Percentiles rank a stretch among this genome's conserved stretches.
Conservation (phyloP, 1,284 basidiomycete genomes). For the Melampsora americana region DNA sequence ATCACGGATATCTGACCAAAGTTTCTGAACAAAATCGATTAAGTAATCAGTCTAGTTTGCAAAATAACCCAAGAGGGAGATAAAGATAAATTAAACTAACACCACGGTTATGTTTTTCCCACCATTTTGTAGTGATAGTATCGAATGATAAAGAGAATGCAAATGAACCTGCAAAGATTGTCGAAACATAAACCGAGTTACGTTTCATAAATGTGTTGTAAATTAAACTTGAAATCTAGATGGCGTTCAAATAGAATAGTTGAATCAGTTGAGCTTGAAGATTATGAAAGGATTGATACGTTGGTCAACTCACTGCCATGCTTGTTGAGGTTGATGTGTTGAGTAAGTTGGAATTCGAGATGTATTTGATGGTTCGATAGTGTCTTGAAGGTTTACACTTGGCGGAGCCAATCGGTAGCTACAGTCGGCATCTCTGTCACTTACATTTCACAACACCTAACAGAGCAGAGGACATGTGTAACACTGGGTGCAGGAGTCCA, state of each 20-base stretch:
- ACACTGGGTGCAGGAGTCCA: too few relatives aligned
- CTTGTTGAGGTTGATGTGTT: background rate
- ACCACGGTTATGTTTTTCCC: slow-evolving; percentile 32
- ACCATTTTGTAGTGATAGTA: slow-evolving; percentile 17
- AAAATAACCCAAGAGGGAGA: background rate
- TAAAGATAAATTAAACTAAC: background rate
- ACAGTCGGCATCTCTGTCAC: too few relatives aligned
- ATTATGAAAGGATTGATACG: too few relatives aligned
- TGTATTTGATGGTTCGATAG: background rate
- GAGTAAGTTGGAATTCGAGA: background rate
- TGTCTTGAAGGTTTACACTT: background rate
- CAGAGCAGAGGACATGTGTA: too few relatives aligned
- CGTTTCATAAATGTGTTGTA: slow-evolving; percentile 33
- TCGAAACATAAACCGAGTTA: slow-evolving; percentile 32
- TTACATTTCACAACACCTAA: too few relatives aligned
- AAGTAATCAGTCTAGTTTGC: background rate
- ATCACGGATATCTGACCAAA: background rate
- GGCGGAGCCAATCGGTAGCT: too few relatives aligned
- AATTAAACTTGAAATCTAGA: slow-evolving; percentile 10
- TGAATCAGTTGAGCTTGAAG: too few relatives aligned
- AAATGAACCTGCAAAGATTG: slow-evolving; percentile 34
- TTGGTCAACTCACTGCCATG: background rate
- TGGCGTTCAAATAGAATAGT: too few relatives aligned
- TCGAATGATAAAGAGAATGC: slow-evolving; percentile 34
- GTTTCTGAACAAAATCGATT: background rate